A percentile compares a stretch with the other conserved stretches of the same genome.
phyloP scores from a whole-genome alignment of 1,139 yeast species.

The Nadsonia commutata region DNA sequence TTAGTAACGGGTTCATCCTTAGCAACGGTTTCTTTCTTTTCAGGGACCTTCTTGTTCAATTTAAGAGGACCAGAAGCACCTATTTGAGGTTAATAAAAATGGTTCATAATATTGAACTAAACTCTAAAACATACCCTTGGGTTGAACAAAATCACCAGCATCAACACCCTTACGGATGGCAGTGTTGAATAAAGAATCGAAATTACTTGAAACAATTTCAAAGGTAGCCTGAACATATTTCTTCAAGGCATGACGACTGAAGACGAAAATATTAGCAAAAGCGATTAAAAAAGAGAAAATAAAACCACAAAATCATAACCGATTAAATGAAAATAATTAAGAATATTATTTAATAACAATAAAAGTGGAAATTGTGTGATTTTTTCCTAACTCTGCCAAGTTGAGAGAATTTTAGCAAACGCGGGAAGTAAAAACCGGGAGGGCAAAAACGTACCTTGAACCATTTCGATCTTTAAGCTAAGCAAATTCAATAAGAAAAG shows the following conservation, averaged over 20 bases:
- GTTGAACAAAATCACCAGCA: slow-evolving; percentile 64
- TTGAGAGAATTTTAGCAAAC: no score
- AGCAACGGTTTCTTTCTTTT: slow-evolving; percentile 17
- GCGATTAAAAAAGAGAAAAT: slow-evolving; percentile 10
- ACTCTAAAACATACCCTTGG: slow-evolving; percentile 46
- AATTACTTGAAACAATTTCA: slow-evolving; percentile 44
- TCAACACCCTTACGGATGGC: slow-evolving; percentile 76
- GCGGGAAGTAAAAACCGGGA: neutral
- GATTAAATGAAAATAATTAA: no score
- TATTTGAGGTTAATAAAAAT: slow-evolving; percentile 1
- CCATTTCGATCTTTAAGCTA: slow-evolving; percentile 69
- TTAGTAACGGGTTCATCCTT: slow-evolving; percentile 9
- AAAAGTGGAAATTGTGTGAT: no score
- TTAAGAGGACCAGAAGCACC: slow-evolving; percentile 59
- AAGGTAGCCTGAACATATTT: slow-evolving; percentile 53
- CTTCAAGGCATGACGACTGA: slow-evolving; percentile 64
- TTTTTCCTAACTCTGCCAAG: no score
- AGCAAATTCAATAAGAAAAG: neutral
- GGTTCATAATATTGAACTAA: slow-evolving; percentile 14
- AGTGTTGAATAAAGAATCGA: slow-evolving; percentile 61
- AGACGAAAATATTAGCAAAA: slow-evolving; percentile 3
- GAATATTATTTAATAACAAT: no score
- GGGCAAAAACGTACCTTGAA: slow-evolving; percentile 26
- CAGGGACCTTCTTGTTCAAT: slow-evolving; percentile 32
- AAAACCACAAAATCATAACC: slow-evolving; percentile 32